A percentile compares a stretch with the other conserved stretches of the same genome.
Evolutionary conservation across 176 grass and related monocot genomes (phyloP).

Genomic region (Phragmites australis): DNA sequence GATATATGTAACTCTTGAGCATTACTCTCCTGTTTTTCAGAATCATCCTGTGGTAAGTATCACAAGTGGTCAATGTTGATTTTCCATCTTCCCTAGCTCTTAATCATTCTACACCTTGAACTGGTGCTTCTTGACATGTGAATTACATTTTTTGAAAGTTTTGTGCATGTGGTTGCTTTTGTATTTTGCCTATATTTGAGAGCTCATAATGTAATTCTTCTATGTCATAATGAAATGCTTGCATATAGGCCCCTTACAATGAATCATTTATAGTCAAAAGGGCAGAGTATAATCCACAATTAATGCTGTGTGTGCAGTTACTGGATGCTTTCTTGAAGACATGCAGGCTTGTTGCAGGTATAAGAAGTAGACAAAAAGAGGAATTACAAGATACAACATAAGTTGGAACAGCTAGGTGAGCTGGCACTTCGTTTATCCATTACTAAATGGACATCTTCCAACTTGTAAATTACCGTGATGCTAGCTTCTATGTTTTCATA

Average conservation of each 20-base stretch:
- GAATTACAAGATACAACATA: slow-evolving; percentile 44
- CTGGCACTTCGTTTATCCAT: slow-evolving; percentile 17
- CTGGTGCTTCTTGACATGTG: slow-evolving; percentile 6
- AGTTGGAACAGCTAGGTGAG: slow-evolving; percentile 37
- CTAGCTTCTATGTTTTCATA: slow-evolving; percentile 23
- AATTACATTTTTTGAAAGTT: slow-evolving; percentile 3
- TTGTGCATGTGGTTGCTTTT: neutral
- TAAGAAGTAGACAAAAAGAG: slow-evolving; percentile 62
- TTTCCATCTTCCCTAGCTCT: slow-evolving; percentile 17
- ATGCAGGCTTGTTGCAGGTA: slow-evolving; percentile 65
- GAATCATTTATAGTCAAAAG: slow-evolving; percentile 4
- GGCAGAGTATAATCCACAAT: slow-evolving; percentile 12
- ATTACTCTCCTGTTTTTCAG: slow-evolving; percentile 86
- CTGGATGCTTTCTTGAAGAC: slow-evolving; percentile 89
- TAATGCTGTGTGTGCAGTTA: slow-evolving; percentile 52
- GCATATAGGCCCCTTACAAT: neutral
- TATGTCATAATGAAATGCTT: neutral
- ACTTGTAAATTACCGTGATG: slow-evolving; percentile 1
- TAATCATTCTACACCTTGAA: slow-evolving; percentile 13
- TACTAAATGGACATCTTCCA: slow-evolving; percentile 1
- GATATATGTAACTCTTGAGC: slow-evolving; percentile 80
- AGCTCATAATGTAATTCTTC: neutral
- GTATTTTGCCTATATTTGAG: slow-evolving; percentile 20
- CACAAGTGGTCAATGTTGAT: slow-evolving; percentile 4
- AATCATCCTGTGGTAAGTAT: slow-evolving; percentile 86